Base-by-base conservation (phyloP, 148 eudicot genomes). In the Vaccinium vitisidaea region DNA sequence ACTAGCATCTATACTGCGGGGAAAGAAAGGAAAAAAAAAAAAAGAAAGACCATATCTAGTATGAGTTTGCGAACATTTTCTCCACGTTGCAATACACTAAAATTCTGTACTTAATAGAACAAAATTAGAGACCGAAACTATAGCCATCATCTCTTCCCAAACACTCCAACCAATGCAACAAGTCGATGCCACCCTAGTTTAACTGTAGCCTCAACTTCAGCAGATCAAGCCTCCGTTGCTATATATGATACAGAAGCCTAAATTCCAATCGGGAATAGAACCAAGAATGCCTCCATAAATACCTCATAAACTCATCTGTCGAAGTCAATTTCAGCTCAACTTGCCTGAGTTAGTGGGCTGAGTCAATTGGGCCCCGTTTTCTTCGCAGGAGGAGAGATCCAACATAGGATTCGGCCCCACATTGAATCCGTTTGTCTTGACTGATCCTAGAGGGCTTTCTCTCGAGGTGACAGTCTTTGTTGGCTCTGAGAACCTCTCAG, bases 381-480 rank as follows among this genome's bases (percentile, higher is more conserved):
- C 80, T 76, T 76, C 30, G 36, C 86, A 52, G 79, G 85, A 46
- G 25, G 88, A 79, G 70, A 86, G 87, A 83, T 88, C 89, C 67
- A 83, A 71, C 13, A 81, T 48, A 6, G 91, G 89, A 16, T 89
- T 75, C 25, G 86, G 70, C 43, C 82, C 88, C 79, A 84, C 77
- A 83, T 59, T 88, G 69, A 90, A 93, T 58, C 95, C 95, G 80
- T 95, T 94, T 77, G 83, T 73, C 89, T 87, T 90, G 69, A 87
- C 61, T 61, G 92, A 84, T 43, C 49, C 83, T 43, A 74, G 59
- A 1, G 91, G 80, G 55, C 69, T 80, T 5, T 88, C 93, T 77
- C 84, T 85, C 8, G 90, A 83, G 25, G 82, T 74, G 79, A 67
- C 23, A 18, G 87, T 87, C 82, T 65, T 87, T 15, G 87, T 76